A percentile compares a stretch with the other conserved stretches of the same genome.
Conservation (phyloP, 2,329 filamentous ascomycete genomes). For the Neofusicoccum laricinum region DNA sequence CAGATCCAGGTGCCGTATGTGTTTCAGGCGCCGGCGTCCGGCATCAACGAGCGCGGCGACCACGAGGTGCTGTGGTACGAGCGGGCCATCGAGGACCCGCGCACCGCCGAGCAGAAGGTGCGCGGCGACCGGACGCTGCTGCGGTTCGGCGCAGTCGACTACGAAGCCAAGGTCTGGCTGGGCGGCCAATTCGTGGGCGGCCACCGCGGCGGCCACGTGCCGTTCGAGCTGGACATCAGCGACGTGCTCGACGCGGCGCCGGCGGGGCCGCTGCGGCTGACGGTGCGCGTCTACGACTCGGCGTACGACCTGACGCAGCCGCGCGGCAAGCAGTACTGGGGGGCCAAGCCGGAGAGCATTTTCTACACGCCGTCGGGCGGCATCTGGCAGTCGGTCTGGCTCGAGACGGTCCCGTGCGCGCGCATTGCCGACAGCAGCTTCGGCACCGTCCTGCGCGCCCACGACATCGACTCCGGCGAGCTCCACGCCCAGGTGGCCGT, state of each 20-base stretch:
- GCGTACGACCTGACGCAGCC: conserved; percentile 63
- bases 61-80: conserved; percentile 70
- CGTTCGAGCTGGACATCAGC: conserved; percentile 56
- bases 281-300: conserved; percentile 61
- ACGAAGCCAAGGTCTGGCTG: conserved; percentile 58
- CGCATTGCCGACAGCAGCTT: conserved; percentile 55
- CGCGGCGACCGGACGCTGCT: conserved; percentile 45
- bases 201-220: conserved; percentile 60
- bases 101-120: conserved; percentile 42
- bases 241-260: conserved; percentile 36
- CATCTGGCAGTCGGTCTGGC: conserved; percentile 58
- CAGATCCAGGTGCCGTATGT: conserved; percentile 63
- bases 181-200: conserved; percentile 52
- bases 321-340: conserved; percentile 67
- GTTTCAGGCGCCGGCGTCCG: conserved; percentile 63
- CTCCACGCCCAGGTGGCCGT: conserved; percentile 53
- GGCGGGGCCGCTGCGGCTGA: conserved; percentile 37
- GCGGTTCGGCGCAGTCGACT: conserved; percentile 62
- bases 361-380: conserved; percentile 59
- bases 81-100: conserved; percentile 49
- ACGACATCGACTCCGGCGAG: conserved; percentile 52
- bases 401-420: conserved; percentile 54
- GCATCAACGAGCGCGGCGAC: conserved; percentile 58
- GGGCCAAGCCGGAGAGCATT: conserved; percentile 58
- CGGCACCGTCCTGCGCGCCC: conserved; percentile 57